These are phyloP conservation scores for Asparagopsis taxiformis DNA, from an alignment of 31 red algal genomes.

Conservation along the genomic window DNA sequence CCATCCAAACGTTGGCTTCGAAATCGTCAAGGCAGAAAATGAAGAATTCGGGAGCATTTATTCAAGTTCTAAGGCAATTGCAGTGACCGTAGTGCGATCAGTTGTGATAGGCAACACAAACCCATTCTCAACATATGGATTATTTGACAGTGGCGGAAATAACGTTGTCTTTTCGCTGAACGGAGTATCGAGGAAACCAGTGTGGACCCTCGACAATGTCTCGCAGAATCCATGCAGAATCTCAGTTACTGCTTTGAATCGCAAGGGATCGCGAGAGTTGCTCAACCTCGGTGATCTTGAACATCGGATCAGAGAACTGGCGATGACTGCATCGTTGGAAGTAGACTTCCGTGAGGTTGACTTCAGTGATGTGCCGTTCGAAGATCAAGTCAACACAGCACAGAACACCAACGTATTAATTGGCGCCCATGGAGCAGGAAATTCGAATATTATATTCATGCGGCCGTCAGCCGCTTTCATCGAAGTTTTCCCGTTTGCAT, in stretches of 20 bases:
- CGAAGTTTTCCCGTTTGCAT: conserved; percentile 84
- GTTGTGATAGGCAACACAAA: conserved; percentile 47
- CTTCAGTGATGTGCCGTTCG: conserved; percentile 41
- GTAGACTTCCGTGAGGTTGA: conserved; percentile 55
- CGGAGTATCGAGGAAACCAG: conserved; percentile 44
- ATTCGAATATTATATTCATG: conserved; percentile 82
- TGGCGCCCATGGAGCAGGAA: conserved; percentile 74
- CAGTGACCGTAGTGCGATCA: conserved; percentile 35
- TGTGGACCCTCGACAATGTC: conserved; percentile 21
- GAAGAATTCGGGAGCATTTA: not conserved
- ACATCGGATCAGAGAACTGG: conserved; percentile 17
- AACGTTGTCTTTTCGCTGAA: conserved; percentile 50
- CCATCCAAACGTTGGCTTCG: conserved; percentile 39
- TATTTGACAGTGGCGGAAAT: conserved; percentile 37
- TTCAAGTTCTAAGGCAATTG: not conserved
- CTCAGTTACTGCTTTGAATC: conserved; percentile 48
- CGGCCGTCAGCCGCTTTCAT: conserved; percentile 50
- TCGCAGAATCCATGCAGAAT: conserved; percentile 22
- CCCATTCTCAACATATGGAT: conserved; percentile 39
- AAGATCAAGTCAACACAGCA: conserved; percentile 60
- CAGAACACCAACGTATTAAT: conserved; percentile 73
- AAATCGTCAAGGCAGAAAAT: conserved; percentile 2
- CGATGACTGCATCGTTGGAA: conserved; percentile 4
- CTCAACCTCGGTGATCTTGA: conserved; percentile 46
- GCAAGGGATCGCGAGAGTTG: conserved; percentile 64